Base-by-base conservation (phyloP, 1,139 yeast species). In the Eremothecium sinecaudum region DNA sequence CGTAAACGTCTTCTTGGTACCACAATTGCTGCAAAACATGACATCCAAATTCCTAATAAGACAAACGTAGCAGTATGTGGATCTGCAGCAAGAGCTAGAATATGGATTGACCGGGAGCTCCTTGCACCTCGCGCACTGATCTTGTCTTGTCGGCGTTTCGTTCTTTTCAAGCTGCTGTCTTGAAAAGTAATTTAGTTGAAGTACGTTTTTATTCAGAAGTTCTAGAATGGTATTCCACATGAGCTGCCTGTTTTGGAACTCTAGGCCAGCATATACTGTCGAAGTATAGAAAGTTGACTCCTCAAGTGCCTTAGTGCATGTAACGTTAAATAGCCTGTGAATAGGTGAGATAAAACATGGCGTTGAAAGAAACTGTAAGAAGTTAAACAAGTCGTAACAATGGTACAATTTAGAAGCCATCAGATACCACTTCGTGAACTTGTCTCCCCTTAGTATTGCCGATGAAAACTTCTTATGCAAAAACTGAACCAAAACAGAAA, bases 171-270 rank as follows among this genome's bases (percentile, higher is more conserved):
- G 24, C 31, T 32, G 19, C 18, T 24, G 23, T 30, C 23, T 33
- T 22, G 25, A 40, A 38, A 31, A 40, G 34, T 11, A 27, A 27
- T 9, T 11, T 21, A 43, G 37, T 25, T 43, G 45, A 8, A 50
- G 28, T 2, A 51, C 32, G 2, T 50, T 39, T 2, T 32, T 33
- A 26, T 45, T 50, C 14, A 53, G 43, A 11, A 53, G 35, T 28
- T 53, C 56, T 14, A 53, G 35, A 1, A 51, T 37, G 1, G 56
- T 47, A 32, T 50, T 51, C 56, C 56, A 53, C 5, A 53, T 35
- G 8, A 53, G 35, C 31, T 53, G 58, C 26, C 54, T 36, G 35
- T 52, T 51, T 25, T 50, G 52, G 35, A 43, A 47, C 20, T 51
- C 50, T 15, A 49, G 32, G 8, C 46, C 45, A 1, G 53, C 42